Evolutionary conservation across 2,329 filamentous ascomycete genomes (phyloP).

Genomic region (Fusarium odoratissimum): DNA sequence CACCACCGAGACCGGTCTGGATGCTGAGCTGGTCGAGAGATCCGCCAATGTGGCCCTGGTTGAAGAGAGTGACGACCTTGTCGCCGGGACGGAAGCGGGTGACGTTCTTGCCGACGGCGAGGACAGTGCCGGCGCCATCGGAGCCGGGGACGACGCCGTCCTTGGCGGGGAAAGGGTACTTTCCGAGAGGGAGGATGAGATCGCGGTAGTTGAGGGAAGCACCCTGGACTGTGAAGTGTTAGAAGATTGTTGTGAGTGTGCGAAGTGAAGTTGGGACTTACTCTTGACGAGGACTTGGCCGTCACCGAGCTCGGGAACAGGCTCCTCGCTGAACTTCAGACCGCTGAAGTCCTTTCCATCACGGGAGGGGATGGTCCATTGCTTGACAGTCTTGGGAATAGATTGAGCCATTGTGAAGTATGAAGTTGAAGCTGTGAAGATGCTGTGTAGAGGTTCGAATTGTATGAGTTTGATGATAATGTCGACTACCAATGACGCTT

Average conservation of each 20-base stretch:
- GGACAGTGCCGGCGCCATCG: conserved; percentile 65
- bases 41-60: conserved; percentile 64
- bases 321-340: conserved; percentile 66
- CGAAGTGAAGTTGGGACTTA: conserved; percentile 30
- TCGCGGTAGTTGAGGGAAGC: conserved; percentile 68
- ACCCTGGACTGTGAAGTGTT: conserved; percentile 54
- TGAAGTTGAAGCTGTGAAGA: background rate
- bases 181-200: conserved; percentile 61
- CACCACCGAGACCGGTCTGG: conserved; percentile 73
- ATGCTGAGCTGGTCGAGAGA: conserved; percentile 50
- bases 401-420: conserved; percentile 39
- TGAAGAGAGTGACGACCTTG: conserved; percentile 71
- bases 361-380: conserved; percentile 63
- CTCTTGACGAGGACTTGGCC: conserved; percentile 77
- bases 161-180: conserved; percentile 58
- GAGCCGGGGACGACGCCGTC: conserved; percentile 62
- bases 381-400: conserved; percentile 59
- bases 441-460: background rate
- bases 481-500: background rate
- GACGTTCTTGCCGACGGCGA: conserved; percentile 62
- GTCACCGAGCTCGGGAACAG: conserved; percentile 72
- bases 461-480: background rate
- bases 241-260: background rate
- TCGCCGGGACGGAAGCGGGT: conserved; percentile 63
- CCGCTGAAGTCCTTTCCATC: conserved; percentile 65